Percentiles rank a stretch among this genome's conserved stretches.
Evolutionary conservation across 2,329 filamentous ascomycete genomes (phyloP).

Genomic region (Trichophyton mentagrophytes): DNA sequence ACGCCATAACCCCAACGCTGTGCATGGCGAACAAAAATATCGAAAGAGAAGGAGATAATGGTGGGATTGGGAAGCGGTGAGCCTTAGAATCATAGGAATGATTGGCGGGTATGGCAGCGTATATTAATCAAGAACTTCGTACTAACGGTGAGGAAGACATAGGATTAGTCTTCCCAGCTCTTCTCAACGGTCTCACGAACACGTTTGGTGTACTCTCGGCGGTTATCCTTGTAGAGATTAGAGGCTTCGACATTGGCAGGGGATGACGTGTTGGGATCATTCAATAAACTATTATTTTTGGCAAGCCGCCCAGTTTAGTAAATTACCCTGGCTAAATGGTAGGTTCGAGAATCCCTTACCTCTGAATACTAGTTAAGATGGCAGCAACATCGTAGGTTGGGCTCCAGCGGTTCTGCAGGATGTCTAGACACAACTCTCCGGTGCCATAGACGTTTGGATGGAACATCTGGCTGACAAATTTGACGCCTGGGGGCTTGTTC

Average conservation of each 20-base stretch:
- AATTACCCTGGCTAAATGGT: neutral
- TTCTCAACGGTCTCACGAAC: slow-evolving; percentile 97
- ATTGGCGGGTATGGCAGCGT: neutral
- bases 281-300: slow-evolving; percentile 55
- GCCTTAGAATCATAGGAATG: neutral
- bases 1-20: slow-evolving; percentile 3
- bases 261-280: slow-evolving; percentile 96
- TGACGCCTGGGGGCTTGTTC: slow-evolving; percentile 94
- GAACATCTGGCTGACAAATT: slow-evolving; percentile 99
- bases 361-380: slow-evolving; percentile 94
- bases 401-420: slow-evolving; percentile 95
- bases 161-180: slow-evolving; percentile 83
- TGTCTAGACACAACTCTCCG: slow-evolving; percentile 90
- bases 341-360: slow-evolving; percentile 42
- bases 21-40: neutral
- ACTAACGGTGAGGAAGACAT: neutral
- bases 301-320: slow-evolving; percentile 4
- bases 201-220: slow-evolving; percentile 88
- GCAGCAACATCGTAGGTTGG: slow-evolving; percentile 97
- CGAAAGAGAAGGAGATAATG: neutral
- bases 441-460: slow-evolving; percentile 98
- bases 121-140: neutral
- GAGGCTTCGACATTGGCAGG: slow-evolving; percentile 96
- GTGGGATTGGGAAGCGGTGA: neutral
- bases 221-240: slow-evolving; percentile 96